Percentiles rank a stretch among this genome's conserved stretches.
Evolutionary conservation across 2,329 filamentous ascomycete species (phyloP).

Genomic region (Trichoderma gracile): DNA sequence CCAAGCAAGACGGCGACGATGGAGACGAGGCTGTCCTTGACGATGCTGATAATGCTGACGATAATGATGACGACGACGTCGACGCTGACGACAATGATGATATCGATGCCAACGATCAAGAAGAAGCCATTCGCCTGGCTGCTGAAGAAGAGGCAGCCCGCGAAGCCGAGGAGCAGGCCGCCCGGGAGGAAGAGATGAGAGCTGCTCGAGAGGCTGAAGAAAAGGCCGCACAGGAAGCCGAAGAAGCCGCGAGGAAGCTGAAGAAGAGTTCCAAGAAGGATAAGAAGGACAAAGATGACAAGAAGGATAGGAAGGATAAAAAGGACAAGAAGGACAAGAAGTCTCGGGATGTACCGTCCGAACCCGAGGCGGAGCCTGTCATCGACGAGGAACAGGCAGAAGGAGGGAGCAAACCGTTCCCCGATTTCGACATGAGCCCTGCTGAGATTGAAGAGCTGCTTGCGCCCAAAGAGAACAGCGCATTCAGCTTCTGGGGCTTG

Average conservation of each 20-base stretch:
- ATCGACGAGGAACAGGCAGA: slow-evolving; percentile 26
- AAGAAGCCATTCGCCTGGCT: slow-evolving; percentile 29
- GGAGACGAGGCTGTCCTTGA: slow-evolving; percentile 30
- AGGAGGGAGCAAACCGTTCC: slow-evolving; percentile 24
- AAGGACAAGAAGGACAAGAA: slow-evolving; percentile 33
- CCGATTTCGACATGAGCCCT: slow-evolving; percentile 40
- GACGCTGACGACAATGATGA: slow-evolving; percentile 33
- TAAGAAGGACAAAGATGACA: slow-evolving; percentile 45
- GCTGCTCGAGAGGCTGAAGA: slow-evolving; percentile 34
- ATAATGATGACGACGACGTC: slow-evolving; percentile 33
- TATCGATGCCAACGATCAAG: slow-evolving; percentile 30
- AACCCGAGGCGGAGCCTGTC: slow-evolving; percentile 26
- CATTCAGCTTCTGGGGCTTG: slow-evolving; percentile 60
- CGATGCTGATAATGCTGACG: slow-evolving; percentile 35
- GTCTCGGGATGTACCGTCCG: slow-evolving; percentile 28
- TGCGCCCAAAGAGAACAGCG: slow-evolving; percentile 36
- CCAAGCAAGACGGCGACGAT: slow-evolving; percentile 11
- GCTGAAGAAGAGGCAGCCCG: slow-evolving; percentile 27
- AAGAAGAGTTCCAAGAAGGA: slow-evolving; percentile 44
- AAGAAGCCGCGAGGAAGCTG: slow-evolving; percentile 41
- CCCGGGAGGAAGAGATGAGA: slow-evolving; percentile 30
- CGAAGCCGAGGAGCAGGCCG: slow-evolving; percentile 29
- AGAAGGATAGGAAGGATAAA: slow-evolving; percentile 37
- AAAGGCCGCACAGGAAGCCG: slow-evolving; percentile 26
- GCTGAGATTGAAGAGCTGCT: slow-evolving; percentile 49